These are phyloP conservation scores for Mycocentrospora acerina DNA, from an alignment of 2,329 filamentous ascomycete genomes.

Conservation along the genomic window DNA sequence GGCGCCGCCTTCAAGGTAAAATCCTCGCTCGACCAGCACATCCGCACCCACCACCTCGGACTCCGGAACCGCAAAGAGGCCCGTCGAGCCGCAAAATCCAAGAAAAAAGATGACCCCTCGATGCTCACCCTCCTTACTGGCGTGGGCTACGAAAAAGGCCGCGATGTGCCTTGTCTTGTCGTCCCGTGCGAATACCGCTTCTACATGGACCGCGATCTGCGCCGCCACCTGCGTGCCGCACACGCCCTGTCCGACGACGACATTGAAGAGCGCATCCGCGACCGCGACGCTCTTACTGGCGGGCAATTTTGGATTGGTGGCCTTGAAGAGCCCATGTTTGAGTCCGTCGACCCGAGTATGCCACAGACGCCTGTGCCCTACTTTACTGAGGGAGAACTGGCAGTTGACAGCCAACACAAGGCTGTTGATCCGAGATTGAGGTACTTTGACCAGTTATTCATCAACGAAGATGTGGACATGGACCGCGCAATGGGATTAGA, in stretches of 20 bases:
- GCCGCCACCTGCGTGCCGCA: constrained; percentile 54
- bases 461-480: constrained; percentile 25
- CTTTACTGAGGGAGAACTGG: constrained; percentile 12
- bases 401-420: constrained; percentile 7
- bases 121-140: constrained; percentile 56
- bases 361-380: constrained; percentile 35
- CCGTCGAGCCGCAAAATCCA: constrained; percentile 42
- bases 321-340: constrained; percentile 19
- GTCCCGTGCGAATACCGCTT: constrained; percentile 57
- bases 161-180: constrained; percentile 56
- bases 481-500: constrained; percentile 25
- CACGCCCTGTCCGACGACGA: constrained; percentile 42
- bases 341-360: constrained; percentile 32
- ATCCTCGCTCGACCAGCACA: constrained; percentile 76
- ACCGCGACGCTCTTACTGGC: constrained; percentile 44
- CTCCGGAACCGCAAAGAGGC: constrained; percentile 45
- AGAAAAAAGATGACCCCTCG: constrained; percentile 28
- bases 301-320: constrained; percentile 51
- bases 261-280: constrained; percentile 42
- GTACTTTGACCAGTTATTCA: constrained; percentile 18
- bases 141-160: constrained; percentile 53
- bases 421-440: background rate
- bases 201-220: constrained; percentile 59
- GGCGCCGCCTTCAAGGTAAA: constrained; percentile 76
- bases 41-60: constrained; percentile 79